Evolutionary conservation across 768 basidiomycete genomes (phyloP), one percentile per base, ranked within the genome.

Genomic region (Trametes coccinea): DNA sequence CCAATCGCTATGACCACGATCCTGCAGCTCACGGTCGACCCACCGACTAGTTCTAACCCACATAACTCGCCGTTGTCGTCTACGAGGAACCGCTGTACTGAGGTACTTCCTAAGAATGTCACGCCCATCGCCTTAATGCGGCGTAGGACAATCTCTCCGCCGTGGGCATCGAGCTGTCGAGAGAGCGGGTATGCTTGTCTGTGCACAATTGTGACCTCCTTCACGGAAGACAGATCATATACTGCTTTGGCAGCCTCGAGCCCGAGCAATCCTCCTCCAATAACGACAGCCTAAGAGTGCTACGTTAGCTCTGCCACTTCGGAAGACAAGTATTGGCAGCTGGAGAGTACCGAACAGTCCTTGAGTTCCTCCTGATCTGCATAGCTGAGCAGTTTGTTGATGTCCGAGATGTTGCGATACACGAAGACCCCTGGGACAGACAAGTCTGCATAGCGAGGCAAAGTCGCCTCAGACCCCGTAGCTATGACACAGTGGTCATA

Each of bases 221-320:
- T 72, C 56, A 84, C 74, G 0, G 76, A 75, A 27, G 73, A 65
- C 17, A 88, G 73, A 70, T 90, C 89, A 66, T 83, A 82, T 6
- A 83, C 77, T 0, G 88, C 89, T 67, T 90, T 90, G 3, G 88
- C 89, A 2, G 89, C 88, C 73, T 90, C 89, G 34, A 91, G 74
- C 10, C 88, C 89, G 16, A 90, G 80, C 10, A 91, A 71, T 8
- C 88, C 89, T 8, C 89, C 89, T 17, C 89, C 89, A 13, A 91
- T 78, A 2, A 90, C 81, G 1, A 80, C 77, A 0, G 82, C 86
- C 49, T 62, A 45, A 29, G n/a, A 8, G 27, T 29, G 6, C 8
- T 1, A 16, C 40, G 49, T 41, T 11, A 47, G 34, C 34, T 37
- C 34, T 37, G 11, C 34, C 11, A 37, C 34, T 5, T 6, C 6